A percentile compares a stretch with the other conserved stretches of the same genome.
Conservation (phyloP, 805 yeast species). For the Lachancea mirantina region DNA sequence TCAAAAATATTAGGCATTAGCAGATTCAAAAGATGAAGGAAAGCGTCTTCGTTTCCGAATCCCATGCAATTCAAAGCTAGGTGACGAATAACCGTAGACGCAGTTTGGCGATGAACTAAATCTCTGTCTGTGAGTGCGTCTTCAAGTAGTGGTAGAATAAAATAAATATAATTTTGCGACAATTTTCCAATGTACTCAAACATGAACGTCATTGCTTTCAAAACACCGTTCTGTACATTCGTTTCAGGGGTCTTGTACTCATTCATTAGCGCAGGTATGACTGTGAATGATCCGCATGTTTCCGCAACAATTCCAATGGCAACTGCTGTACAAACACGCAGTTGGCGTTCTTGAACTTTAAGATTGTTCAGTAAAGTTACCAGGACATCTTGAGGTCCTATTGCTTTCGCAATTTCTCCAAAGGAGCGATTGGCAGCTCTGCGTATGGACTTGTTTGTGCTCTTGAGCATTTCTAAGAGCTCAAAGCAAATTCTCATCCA, state of each 20-base stretch:
- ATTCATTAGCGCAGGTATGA: slow-evolving; percentile 89
- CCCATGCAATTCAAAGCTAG: slow-evolving; percentile 77
- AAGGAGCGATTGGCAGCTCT: slow-evolving; percentile 84
- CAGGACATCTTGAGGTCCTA: slow-evolving; percentile 93
- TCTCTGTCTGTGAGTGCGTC: slow-evolving; percentile 90
- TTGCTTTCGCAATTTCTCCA: slow-evolving; percentile 83
- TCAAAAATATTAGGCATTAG: slow-evolving; percentile 86
- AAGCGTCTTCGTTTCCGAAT: slow-evolving; percentile 68
- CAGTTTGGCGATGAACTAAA: slow-evolving; percentile 91
- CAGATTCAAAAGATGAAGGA: slow-evolving; percentile 73
- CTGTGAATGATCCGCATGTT: slow-evolving; percentile 86
- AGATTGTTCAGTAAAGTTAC: slow-evolving; percentile 77
- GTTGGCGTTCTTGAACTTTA: slow-evolving; percentile 90
- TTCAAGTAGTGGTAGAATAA: slow-evolving; percentile 70
- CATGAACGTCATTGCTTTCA: slow-evolving; percentile 83
- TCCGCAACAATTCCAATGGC: slow-evolving; percentile 97
- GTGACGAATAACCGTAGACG: slow-evolving; percentile 78
- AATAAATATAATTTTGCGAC: slow-evolving; percentile 74
- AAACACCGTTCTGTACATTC: slow-evolving; percentile 91
- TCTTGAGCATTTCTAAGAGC: slow-evolving; percentile 78
- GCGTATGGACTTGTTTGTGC: slow-evolving; percentile 68
- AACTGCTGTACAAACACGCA: slow-evolving; percentile 94
- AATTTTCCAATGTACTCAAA: slow-evolving; percentile 84
- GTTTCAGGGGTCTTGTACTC: slow-evolving; percentile 89
- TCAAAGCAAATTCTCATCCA: slow-evolving; percentile 98